Base-by-base conservation (phyloP, 1,139 yeast species). In the Spathaspora sp. region DNA sequence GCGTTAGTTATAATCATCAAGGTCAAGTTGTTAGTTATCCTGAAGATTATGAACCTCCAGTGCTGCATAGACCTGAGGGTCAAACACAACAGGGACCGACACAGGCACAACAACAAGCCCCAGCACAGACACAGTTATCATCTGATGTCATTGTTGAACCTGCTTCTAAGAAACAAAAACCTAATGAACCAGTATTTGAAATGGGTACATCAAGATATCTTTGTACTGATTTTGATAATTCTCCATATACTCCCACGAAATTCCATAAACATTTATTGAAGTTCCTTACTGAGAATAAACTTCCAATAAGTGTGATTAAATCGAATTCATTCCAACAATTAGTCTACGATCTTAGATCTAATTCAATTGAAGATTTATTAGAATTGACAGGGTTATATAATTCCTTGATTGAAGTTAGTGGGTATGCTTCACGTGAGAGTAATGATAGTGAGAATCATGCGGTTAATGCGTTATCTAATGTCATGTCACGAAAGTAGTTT, bases 241-340 rank as follows among this genome's bases (percentile, higher is more conserved):
- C 72, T 3, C 74, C 76, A 1, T 79, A 79, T 57, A 56, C 80
- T 1, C 58, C 72, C 16, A 60, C 68, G 61, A 76, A 73, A 51
- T 78, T 80, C 56, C 84, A 78, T 49, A 74, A 72, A 52, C 81
- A 79, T 50, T 60, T 80, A 39, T 64, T 79, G 68, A 69, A 68
- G 51, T 80, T 80, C 50, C 57, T 80, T 41, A 70, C 75, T 9
- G 84, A 79, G 17, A 78, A 80, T 56, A 78, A 77, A 55, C 63
- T 80, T 18, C 73, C 81, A 1, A 70, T 79, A 23, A 65, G 65
- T 40, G 72, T 75, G 5, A 72, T 78, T 27, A 74, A 74, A 57
- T 72, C 81, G 31, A 73, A 66, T n/a, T 68, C 81, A 2, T 80
- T 80, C 57, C 78, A 76, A 53, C 83, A 79, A 53, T 59, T 80